Base-by-base conservation (phyloP, 257 asterid species). In the Ophiorrhiza pumila region DNA sequence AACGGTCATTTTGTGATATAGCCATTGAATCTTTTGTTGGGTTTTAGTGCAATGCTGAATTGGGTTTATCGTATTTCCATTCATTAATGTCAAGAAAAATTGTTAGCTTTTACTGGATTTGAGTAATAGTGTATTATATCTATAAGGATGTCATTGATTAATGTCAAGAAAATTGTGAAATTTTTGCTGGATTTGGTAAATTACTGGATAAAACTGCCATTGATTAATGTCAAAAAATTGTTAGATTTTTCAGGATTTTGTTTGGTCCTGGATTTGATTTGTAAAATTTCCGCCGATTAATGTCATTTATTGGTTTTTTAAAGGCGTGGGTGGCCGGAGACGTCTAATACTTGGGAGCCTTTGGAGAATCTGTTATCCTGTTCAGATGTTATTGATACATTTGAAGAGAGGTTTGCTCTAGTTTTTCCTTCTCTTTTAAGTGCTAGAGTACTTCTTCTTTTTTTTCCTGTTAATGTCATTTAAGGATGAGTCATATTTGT, bases 271-370 rank as follows among this genome's bases (percentile, higher is more conserved):
- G 50, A 35, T 64, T 61, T 57, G 71, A 77, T 56, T 46, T 29
- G 57, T 15, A 53, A 68, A 27, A 43, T 69, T 76, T 58, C 50
- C 8, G 73, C 72, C 72, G 58, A 83, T 83, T 71, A 56, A 61
- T 68, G 53, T 77, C 37, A 65, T 57, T 77, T 65, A 47, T 80
- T 76, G 76, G 15, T 69, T 57, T 69, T 31, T 62, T 60, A 61
- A 80, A 93, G 98, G 98, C 90, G 96, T 67, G 97, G 91, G 72
- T 93, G 97, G 97, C 83, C 97, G 6, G 98, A 93, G 84, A 84
- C 88, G 0, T 91, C 79, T 5, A 93, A 93, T 71, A 93, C 98
- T 5, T 93, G 98, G 98, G 98, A 93, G 85, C 98, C 98, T 20
- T 69, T 85, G 72, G 87, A 82, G 56, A 91, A 93, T 81, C 78